Evolutionary conservation across 352 stramenopile genomes (phyloP).

Genomic region (Globisporangium paddicum): DNA sequence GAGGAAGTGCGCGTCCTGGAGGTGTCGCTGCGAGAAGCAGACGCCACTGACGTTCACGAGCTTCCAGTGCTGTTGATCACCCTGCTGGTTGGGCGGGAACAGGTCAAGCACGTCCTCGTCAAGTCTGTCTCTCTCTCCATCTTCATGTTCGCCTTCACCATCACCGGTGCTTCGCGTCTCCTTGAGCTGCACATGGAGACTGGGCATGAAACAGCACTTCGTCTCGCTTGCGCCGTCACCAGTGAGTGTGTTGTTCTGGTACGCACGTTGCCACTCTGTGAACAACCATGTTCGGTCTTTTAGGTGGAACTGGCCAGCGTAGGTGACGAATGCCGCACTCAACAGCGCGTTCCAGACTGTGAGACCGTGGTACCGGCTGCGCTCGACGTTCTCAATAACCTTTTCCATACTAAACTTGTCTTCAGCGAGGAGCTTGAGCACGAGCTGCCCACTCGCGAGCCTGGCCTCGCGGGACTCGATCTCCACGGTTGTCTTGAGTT

Average conservation of each 20-base stretch:
- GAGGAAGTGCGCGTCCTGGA: conserved; percentile 43
- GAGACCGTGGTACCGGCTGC: conserved; percentile 21
- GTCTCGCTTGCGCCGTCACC: neutral
- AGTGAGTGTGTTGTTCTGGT: conserved; percentile 7
- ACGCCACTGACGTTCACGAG: conserved; percentile 21
- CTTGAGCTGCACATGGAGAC: conserved; percentile 20
- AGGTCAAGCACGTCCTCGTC: neutral
- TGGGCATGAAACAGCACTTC: conserved; percentile 16
- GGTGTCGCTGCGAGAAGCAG: conserved; percentile 34
- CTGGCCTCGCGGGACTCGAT: conserved; percentile 26
- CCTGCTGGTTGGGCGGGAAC: neutral
- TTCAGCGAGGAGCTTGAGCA: conserved; percentile 32
- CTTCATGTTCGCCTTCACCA: neutral
- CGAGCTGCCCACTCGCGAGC: conserved; percentile 24
- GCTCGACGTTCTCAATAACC: conserved; percentile 10
- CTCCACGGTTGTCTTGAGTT: conserved; percentile 25
- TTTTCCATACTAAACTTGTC: conserved; percentile 24
- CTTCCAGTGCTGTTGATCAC: conserved; percentile 11
- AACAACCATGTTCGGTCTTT: conserved; percentile 16
- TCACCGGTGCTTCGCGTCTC: neutral
- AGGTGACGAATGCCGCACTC: conserved; percentile 32
- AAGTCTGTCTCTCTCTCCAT: neutral
- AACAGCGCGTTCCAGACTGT: conserved; percentile 56
- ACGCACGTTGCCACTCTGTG: conserved; percentile 10
- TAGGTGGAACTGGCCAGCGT: conserved; percentile 19